These are phyloP conservation scores for Aspergillus ellipticus DNA, from an alignment of 495 filamentous ascomycete genomes.

Conservation along the genomic window DNA sequence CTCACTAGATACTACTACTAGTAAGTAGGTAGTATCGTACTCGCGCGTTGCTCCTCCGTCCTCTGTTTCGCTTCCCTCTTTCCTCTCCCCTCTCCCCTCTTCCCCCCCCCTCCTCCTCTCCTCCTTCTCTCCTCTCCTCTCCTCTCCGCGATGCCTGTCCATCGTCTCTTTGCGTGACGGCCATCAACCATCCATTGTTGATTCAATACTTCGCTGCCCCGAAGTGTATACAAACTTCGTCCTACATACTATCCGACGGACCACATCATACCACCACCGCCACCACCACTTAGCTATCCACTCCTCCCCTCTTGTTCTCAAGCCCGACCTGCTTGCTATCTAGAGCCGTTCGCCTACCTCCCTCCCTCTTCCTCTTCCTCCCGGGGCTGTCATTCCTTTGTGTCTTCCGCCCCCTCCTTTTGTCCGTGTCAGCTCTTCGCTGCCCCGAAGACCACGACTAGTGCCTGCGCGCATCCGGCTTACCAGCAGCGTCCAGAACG, in stretches of 20 bases:
- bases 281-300: background rate
- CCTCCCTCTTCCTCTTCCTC: constrained; percentile 7
- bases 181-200: constrained; percentile 11
- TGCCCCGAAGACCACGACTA: background rate
- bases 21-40: background rate
- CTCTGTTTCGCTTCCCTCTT: constrained; percentile 1
- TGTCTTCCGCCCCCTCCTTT: constrained; percentile 14
- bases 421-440: constrained; percentile 8
- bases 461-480: constrained; percentile 4
- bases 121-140: background rate
- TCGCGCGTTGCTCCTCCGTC: background rate
- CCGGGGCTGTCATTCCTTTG: constrained; percentile 42
- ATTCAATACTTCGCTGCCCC: no score
- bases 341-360: constrained; percentile 11
- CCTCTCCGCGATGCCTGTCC: constrained; percentile 18
- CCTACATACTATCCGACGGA: background rate
- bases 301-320: background rate
- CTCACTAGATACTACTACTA: no score
- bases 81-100: background rate
- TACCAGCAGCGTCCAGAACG: background rate
- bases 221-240: no score
- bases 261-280: background rate
- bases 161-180: constrained; percentile 9
- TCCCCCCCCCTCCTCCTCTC: no score
- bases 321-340: background rate